These are phyloP conservation scores for Candolleomyces eurysporus DNA, from an alignment of 768 basidiomycete genomes.

Conservation along the genomic window DNA sequence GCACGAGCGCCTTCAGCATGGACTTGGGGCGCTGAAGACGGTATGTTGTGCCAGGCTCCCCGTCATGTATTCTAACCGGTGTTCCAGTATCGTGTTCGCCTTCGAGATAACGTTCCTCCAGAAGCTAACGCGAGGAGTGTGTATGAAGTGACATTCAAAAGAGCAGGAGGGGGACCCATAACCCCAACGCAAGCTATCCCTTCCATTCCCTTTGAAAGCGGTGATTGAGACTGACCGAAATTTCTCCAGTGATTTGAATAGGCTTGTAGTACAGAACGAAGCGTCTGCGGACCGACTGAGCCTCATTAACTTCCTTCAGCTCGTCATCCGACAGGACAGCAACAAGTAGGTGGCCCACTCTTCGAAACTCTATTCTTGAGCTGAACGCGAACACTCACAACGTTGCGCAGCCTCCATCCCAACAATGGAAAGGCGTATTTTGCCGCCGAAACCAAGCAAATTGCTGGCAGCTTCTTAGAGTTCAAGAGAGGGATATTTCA, in stretches of 20 bases:
- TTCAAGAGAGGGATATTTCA: constrained; percentile 51
- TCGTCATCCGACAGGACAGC: constrained; percentile 45
- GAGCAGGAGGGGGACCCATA: background rate
- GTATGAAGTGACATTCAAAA: background rate
- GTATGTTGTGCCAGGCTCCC: constrained; percentile 18
- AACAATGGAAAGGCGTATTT: constrained; percentile 50
- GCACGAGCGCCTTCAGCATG: constrained; percentile 26
- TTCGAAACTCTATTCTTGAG: background rate
- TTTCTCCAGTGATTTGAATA: constrained; percentile 23
- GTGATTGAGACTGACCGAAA: constrained; percentile 1
- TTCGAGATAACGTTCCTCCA: background rate
- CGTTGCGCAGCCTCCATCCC: constrained; percentile 33
- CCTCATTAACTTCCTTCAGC: constrained; percentile 46
- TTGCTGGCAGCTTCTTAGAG: constrained; percentile 30
- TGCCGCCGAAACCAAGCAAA: constrained; percentile 1
- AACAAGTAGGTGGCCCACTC: constrained; percentile 36
- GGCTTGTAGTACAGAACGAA: constrained; percentile 15
- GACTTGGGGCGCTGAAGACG: constrained; percentile 22
- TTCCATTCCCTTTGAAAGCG: background rate
- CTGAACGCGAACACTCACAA: background rate
- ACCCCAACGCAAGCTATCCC: background rate
- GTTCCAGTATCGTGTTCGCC: background rate
- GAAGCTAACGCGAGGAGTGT: background rate
- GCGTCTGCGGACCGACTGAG: constrained; percentile 24
- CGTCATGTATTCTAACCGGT: background rate